These are phyloP conservation scores for Plasmodium chabaudi DNA, from an alignment of 169 alveolate species.

Conservation along the genomic window DNA sequence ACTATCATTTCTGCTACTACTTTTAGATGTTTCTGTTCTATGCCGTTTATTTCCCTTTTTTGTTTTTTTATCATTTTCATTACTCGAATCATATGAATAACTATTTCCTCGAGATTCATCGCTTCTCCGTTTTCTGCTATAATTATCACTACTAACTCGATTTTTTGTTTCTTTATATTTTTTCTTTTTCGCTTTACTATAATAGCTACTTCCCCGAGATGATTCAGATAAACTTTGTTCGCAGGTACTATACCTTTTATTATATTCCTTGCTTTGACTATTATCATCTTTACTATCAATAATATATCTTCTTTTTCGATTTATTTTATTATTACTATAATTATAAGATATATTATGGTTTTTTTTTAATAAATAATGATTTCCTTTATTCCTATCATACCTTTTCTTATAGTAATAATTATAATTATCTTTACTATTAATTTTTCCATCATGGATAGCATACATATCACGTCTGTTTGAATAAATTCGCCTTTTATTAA, in stretches of 20 bases:
- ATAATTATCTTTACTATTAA: slow-evolving; percentile 9
- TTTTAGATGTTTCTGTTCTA: slow-evolving; percentile 1
- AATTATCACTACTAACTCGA: slow-evolving; percentile 7
- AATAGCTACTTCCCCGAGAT: background rate
- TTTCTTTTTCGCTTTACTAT: no score
- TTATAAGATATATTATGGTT: background rate
- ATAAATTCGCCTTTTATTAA: slow-evolving; percentile 14
- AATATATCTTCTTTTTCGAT: slow-evolving; percentile 18
- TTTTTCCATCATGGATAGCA: slow-evolving; percentile 1
- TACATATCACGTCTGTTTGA: slow-evolving; percentile 33
- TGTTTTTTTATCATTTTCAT: slow-evolving; percentile 11
- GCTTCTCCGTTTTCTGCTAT: background rate
- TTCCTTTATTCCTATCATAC: slow-evolving; percentile 5
- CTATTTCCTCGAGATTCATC: slow-evolving; percentile 15
- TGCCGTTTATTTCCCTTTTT: slow-evolving; percentile 50
- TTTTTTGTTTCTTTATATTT: slow-evolving; percentile 21
- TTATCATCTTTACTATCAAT: background rate
- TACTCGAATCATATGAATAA: slow-evolving; percentile 3
- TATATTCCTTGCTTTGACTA: background rate
- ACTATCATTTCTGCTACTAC: slow-evolving; percentile 17
- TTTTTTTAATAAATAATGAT: background rate
- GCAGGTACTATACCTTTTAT: background rate
- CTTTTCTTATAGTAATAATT: slow-evolving; percentile 18
- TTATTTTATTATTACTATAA: slow-evolving; percentile 8
- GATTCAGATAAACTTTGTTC: background rate